phyloP scores from a whole-genome alignment of 2,329 filamentous ascomycete species.

The Mycosphaerelloides madeirae region DNA sequence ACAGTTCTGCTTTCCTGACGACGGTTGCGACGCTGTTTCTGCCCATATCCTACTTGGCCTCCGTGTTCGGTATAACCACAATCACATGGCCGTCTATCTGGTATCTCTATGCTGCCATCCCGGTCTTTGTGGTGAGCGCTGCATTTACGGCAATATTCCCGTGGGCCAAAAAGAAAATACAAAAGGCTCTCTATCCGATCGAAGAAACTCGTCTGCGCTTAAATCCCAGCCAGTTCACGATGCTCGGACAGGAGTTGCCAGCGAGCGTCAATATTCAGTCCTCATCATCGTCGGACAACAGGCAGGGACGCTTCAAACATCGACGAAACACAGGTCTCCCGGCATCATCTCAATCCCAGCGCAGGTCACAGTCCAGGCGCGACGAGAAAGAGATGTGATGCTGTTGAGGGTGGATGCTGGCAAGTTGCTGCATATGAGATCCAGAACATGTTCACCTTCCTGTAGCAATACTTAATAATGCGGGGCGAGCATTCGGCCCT shows the following conservation, averaged over 20 bases:
- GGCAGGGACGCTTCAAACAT: slow-evolving; percentile 13
- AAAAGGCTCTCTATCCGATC: slow-evolving; percentile 25
- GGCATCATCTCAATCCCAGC: not conserved
- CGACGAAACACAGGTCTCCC: not conserved
- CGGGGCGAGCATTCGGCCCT: not conserved
- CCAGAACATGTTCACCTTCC: not conserved
- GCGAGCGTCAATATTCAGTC: slow-evolving; percentile 23
- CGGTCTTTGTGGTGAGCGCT: slow-evolving; percentile 28
- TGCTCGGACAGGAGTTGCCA: slow-evolving; percentile 34
- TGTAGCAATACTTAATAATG: not conserved
- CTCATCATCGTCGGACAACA: not conserved
- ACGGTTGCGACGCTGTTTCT: slow-evolving; percentile 34
- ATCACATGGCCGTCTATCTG: slow-evolving; percentile 29
- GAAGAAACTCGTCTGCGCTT: slow-evolving; percentile 24
- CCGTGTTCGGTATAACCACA: slow-evolving; percentile 35
- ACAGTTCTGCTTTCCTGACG: slow-evolving; percentile 32
- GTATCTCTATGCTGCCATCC: slow-evolving; percentile 33
- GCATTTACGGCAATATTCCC: slow-evolving; percentile 29
- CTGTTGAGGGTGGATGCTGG: too few relatives aligned
- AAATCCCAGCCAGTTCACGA: slow-evolving; percentile 29
- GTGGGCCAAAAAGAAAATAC: slow-evolving; percentile 23
- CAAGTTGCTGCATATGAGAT: not conserved
- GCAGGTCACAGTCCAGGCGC: not conserved
- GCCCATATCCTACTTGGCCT: slow-evolving; percentile 33
- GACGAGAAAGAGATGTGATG: not conserved